These are phyloP conservation scores for Naganishia onofrii DNA, from an alignment of 768 basidiomycete genomes.

Conservation along the genomic window DNA sequence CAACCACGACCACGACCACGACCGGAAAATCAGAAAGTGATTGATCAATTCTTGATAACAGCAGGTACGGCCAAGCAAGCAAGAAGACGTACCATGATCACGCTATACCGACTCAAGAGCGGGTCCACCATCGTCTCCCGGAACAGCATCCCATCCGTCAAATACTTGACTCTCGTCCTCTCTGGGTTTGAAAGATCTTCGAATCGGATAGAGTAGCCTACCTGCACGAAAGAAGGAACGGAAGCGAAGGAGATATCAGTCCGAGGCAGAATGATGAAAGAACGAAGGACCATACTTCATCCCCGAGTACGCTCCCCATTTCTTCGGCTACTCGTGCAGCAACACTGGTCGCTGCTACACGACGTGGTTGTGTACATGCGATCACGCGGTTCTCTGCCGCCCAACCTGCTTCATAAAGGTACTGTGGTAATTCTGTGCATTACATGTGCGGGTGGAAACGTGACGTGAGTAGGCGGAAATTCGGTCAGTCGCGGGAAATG, in stretches of 20 bases:
- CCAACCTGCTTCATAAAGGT: conserved; percentile 91
- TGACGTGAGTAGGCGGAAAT: neutral
- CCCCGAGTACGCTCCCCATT: conserved; percentile 80
- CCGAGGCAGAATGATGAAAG: neutral
- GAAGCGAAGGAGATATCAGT: neutral
- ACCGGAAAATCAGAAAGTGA: neutral
- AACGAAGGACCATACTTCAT: conserved; percentile 51
- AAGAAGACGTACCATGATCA: conserved; percentile 72
- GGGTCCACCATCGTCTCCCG: conserved; percentile 91
- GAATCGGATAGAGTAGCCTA: conserved; percentile 95
- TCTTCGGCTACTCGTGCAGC: conserved; percentile 88
- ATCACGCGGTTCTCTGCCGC: conserved; percentile 75
- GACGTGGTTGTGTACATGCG: conserved; percentile 86
- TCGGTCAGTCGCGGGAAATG: too few species aligned
- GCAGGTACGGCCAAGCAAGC: neutral
- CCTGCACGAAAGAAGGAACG: conserved; percentile 59
- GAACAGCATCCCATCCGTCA: conserved; percentile 98
- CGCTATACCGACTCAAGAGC: conserved; percentile 83
- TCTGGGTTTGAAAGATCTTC: conserved; percentile 86
- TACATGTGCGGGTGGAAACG: neutral
- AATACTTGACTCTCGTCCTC: conserved; percentile 82
- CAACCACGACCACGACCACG: too few species aligned
- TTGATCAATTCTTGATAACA: too few species aligned
- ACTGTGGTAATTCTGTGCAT: conserved; percentile 86
- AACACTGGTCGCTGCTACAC: conserved; percentile 93